phyloP scores from a whole-genome alignment of 768 basidiomycete genomes.

The Suillus spraguei region DNA sequence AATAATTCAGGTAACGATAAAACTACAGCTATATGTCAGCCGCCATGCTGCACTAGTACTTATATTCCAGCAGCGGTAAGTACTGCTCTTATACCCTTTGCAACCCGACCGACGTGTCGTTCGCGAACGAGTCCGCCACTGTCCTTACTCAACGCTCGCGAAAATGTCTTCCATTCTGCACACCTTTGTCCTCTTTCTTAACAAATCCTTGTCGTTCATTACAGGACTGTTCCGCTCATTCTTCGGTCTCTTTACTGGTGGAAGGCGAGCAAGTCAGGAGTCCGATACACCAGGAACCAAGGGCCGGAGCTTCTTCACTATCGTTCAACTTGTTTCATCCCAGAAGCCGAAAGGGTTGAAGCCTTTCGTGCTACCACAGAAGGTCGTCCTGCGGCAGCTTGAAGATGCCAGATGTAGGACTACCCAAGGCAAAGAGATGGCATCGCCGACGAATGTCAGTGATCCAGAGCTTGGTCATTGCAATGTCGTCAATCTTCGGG shows the following conservation, averaged over 20 bases:
- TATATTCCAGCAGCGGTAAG: conserved; percentile 1
- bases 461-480: conserved; percentile 7
- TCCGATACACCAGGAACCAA: not conserved
- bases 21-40: not conserved
- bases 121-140: conserved; percentile 12
- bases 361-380: not conserved
- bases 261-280: conserved; percentile 15
- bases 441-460: not conserved
- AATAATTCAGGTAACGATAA: not conserved
- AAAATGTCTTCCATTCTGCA: conserved; percentile 17
- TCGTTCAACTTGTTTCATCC: conserved; percentile 4
- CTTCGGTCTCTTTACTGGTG: conserved; percentile 22
- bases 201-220: conserved; percentile 26
- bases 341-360: conserved; percentile 1
- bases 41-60: not conserved
- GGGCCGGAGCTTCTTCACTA: not conserved
- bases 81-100: not conserved
- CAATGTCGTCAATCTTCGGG: not conserved
- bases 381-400: not conserved
- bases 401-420: not conserved
- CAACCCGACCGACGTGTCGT: not conserved
- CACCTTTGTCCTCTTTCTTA: conserved; percentile 20
- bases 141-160: conserved; percentile 18
- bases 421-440: not conserved
- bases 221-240: conserved; percentile 32